Evolutionary conservation across 1,284 basidiomycete species (phyloP).

Genomic region (Athelia sp.): DNA sequence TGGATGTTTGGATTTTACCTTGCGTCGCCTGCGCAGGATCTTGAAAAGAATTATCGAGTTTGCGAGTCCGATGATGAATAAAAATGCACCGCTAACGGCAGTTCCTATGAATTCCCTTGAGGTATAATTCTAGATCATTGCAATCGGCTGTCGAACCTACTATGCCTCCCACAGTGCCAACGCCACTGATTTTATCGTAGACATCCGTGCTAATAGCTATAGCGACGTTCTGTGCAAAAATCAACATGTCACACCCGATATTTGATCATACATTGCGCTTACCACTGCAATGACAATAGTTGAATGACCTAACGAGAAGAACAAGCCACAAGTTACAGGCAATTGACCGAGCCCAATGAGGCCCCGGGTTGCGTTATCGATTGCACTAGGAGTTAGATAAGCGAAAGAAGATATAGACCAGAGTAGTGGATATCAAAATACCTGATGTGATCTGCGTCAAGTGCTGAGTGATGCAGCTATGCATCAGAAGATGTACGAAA

Average conservation of each 20-base stretch:
- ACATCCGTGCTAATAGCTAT: conserved; percentile 76
- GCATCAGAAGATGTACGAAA: conserved; percentile 3
- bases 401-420: conserved; percentile 1
- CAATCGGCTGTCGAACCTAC: conserved; percentile 46
- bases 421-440: conserved; percentile 21
- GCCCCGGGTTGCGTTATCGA: conserved; percentile 84
- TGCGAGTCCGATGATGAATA: conserved; percentile 78
- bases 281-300: conserved; percentile 83
- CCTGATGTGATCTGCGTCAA: conserved; percentile 92
- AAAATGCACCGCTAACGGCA: conserved; percentile 77
- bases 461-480: conserved; percentile 34
- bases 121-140: not conserved
- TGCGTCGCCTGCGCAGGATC: conserved; percentile 47
- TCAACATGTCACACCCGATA: not conserved
- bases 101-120: conserved; percentile 41
- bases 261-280: conserved; percentile 19
- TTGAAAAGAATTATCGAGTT: conserved; percentile 73
- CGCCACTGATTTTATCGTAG: conserved; percentile 58
- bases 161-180: conserved; percentile 72
- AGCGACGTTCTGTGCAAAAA: conserved; percentile 58
- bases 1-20: conserved; percentile 22
- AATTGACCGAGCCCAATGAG: conserved; percentile 71
- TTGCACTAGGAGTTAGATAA: conserved; percentile 49
- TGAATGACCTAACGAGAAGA: conserved; percentile 86
- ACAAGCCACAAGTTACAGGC: conserved; percentile 81